Evolutionary conservation across 1,284 basidiomycete species (phyloP).

Genomic region (Sporisorium iseilematis-ciliati): DNA sequence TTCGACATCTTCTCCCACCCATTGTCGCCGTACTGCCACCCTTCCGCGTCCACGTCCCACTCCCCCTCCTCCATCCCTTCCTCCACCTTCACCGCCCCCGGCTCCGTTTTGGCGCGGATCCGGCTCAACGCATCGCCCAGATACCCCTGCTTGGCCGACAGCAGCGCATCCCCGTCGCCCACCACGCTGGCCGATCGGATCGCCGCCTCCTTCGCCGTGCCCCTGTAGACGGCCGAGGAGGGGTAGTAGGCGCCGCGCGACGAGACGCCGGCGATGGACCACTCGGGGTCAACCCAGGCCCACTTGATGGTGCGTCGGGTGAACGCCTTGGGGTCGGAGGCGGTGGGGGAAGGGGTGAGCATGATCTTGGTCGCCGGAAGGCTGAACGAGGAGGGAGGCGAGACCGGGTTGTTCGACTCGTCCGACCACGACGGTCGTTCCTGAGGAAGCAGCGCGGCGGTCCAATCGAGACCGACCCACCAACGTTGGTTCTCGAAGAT

Average conservation of each 20-base stretch:
- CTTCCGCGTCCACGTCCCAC: constrained; percentile 80
- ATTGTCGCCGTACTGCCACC: constrained; percentile 95
- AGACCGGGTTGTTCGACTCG: constrained; percentile 69
- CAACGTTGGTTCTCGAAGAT: constrained; percentile 94
- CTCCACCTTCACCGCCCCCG: not conserved
- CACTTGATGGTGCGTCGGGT: constrained; percentile 68
- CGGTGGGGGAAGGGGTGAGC: constrained; percentile 60
- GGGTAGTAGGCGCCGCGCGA: constrained; percentile 25
- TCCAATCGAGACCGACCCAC: constrained; percentile 83
- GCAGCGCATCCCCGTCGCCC: constrained; percentile 37
- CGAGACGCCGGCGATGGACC: constrained; percentile 68
- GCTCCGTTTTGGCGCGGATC: constrained; percentile 29
- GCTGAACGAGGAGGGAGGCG: constrained; percentile 74
- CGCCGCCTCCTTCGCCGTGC: constrained; percentile 42
- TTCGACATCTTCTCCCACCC: constrained; percentile 87
- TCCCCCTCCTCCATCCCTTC: constrained; percentile 13
- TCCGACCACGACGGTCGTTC: constrained; percentile 87
- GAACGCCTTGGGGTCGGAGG: constrained; percentile 56
- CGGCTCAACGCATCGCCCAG: constrained; percentile 46
- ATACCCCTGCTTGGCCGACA: constrained; percentile 45
- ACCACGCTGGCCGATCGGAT: constrained; percentile 26
- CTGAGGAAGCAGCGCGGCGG: constrained; percentile 86
- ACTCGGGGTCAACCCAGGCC: constrained; percentile 72
- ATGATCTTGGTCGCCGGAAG: constrained; percentile 70
- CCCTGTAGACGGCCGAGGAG: constrained; percentile 36